phyloP scores from a whole-genome alignment of 352 stramenopile genomes.

The Phytophthora sansomeana region DNA sequence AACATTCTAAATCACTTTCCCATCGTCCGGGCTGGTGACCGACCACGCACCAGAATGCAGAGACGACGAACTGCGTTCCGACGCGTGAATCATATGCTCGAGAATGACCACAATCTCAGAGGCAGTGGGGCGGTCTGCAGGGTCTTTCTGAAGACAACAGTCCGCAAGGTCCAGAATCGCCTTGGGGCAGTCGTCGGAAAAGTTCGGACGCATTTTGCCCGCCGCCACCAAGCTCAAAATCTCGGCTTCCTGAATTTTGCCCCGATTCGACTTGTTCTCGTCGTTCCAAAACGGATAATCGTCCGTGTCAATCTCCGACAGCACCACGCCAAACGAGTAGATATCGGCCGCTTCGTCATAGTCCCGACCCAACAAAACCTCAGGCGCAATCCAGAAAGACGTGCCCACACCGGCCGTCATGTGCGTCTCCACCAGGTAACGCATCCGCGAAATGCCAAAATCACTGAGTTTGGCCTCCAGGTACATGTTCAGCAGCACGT shows the following conservation, averaged over 20 bases:
- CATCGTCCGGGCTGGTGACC: constrained; percentile 30
- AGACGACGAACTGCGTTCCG: constrained; percentile 37
- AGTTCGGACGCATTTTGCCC: constrained; percentile 41
- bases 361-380: constrained; percentile 61
- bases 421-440: constrained; percentile 45
- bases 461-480: constrained; percentile 76
- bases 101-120: constrained; percentile 48
- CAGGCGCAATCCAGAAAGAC: constrained; percentile 56
- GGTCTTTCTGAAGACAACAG: constrained; percentile 46
- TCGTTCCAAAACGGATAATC: constrained; percentile 54
- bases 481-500: constrained; percentile 61
- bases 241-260: constrained; percentile 42
- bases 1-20: constrained; percentile 8
- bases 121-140: constrained; percentile 38
- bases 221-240: constrained; percentile 44
- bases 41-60: constrained; percentile 35
- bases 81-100: constrained; percentile 43
- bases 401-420: constrained; percentile 53
- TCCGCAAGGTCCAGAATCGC: constrained; percentile 50
- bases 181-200: constrained; percentile 48
- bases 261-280: constrained; percentile 36
- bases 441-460: constrained; percentile 61
- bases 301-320: constrained; percentile 64
- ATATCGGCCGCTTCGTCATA: constrained; percentile 68
- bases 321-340: constrained; percentile 62